Percentiles rank a stretch among this genome's conserved stretches.
phyloP scores from a whole-genome alignment of 495 filamentous ascomycete genomes.

The Penicillium diatomitis region DNA sequence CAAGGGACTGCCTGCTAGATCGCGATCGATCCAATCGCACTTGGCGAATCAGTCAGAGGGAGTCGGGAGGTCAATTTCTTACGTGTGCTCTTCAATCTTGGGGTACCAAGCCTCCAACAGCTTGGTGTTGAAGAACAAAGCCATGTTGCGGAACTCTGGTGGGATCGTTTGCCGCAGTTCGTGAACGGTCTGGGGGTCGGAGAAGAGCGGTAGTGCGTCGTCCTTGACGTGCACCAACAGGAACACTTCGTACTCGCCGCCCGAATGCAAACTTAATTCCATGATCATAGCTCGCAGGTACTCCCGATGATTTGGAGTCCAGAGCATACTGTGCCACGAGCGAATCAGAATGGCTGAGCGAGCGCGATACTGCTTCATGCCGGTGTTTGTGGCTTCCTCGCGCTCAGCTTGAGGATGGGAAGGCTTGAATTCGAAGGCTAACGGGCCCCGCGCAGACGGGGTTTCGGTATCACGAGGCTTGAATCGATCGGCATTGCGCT shows the following conservation, averaged over 20 bases:
- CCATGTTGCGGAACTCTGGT: conserved; percentile 54
- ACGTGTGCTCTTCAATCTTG: conserved; percentile 19
- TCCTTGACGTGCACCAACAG: conserved; percentile 68
- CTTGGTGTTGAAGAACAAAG: conserved; percentile 55
- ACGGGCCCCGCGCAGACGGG: conserved; percentile 5
- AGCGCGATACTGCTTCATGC: conserved; percentile 9
- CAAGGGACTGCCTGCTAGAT: too few species aligned
- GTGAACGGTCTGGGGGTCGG: conserved; percentile 42
- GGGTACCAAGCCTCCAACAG: conserved; percentile 22
- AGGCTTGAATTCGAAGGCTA: conserved; percentile 12
- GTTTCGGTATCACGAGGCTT: not conserved
- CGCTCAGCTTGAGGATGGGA: conserved; percentile 1
- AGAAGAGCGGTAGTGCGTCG: conserved; percentile 38
- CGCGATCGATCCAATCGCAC: too few species aligned
- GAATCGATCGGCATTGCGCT: conserved; percentile 54
- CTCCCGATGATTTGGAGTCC: conserved; percentile 60
- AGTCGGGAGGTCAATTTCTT: not conserved
- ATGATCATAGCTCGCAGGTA: conserved; percentile 64
- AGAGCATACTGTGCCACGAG: conserved; percentile 56
- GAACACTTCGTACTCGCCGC: conserved; percentile 70
- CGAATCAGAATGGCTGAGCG: conserved; percentile 67
- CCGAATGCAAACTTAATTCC: conserved; percentile 62
- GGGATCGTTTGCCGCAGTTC: conserved; percentile 43
- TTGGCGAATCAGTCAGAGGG: too few species aligned
- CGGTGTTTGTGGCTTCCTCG: not conserved